phyloP scores from a whole-genome alignment of 2,329 filamentous ascomycete genomes.

The Fusarium odoratissimum region DNA sequence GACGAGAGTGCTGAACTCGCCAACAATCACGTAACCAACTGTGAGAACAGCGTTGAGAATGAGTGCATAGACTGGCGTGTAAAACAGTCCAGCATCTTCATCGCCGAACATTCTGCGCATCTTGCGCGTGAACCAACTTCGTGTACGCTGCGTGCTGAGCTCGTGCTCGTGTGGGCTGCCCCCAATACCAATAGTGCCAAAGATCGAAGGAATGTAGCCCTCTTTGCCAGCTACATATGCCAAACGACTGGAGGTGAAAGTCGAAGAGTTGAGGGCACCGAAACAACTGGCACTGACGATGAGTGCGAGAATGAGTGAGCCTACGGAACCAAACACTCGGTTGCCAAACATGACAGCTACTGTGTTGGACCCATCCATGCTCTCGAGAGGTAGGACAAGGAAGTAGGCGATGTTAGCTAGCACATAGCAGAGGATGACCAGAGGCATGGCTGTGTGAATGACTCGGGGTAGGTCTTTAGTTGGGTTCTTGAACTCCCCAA shows the following conservation, averaged over 20 bases:
- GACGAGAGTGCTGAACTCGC: conserved; percentile 90
- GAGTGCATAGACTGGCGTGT: conserved; percentile 94
- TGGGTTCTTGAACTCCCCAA: conserved; percentile 95
- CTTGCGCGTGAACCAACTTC: conserved; percentile 68
- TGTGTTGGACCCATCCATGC: conserved; percentile 90
- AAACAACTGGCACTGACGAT: conserved; percentile 94
- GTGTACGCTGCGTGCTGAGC: conserved; percentile 59
- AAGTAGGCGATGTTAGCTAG: conserved; percentile 95
- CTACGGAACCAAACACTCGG: conserved; percentile 87
- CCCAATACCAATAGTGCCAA: conserved; percentile 83
- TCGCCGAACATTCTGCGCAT: conserved; percentile 77
- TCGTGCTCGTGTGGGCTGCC: conserved; percentile 53
- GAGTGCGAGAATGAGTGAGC: conserved; percentile 85
- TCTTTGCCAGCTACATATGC: conserved; percentile 96
- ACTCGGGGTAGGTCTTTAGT: conserved; percentile 89
- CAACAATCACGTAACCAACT: conserved; percentile 80
- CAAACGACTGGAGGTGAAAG: conserved; percentile 91
- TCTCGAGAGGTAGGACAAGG: conserved; percentile 83
- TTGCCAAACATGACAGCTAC: conserved; percentile 94
- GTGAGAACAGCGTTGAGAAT: conserved; percentile 82
- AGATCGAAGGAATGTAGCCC: conserved; percentile 86
- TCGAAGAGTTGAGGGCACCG: conserved; percentile 91
- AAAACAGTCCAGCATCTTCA: conserved; percentile 83
- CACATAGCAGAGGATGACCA: conserved; percentile 91
- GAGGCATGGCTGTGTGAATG: conserved; percentile 95